A percentile compares a stretch with the other conserved stretches of the same genome.
Evolutionary conservation across 2,329 filamentous ascomycete species (phyloP).

Genomic region (Colletotrichum incanum): DNA sequence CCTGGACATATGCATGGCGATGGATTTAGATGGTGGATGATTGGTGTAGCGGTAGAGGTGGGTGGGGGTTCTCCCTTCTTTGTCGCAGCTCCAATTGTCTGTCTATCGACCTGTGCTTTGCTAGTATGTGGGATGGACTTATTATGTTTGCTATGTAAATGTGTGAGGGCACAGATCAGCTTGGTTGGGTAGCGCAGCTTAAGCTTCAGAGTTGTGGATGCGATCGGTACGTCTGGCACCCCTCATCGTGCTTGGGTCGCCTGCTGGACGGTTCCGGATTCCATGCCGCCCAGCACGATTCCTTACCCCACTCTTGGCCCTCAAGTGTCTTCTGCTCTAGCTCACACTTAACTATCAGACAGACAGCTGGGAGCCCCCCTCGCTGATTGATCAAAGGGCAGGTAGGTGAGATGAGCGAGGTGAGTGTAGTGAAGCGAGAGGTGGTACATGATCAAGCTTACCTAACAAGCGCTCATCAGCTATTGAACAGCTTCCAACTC

Average conservation of each 20-base stretch:
- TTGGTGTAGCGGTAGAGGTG: neutral
- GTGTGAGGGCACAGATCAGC: neutral
- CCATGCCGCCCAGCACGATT: neutral
- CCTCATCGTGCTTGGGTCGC: constrained; percentile 13
- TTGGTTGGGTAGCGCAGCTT: neutral
- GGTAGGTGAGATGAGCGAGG: neutral
- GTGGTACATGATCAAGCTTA: neutral
- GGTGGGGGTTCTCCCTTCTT: too few relatives aligned
- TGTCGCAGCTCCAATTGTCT: neutral
- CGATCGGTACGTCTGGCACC: neutral
- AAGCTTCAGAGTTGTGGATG: constrained; percentile 17
- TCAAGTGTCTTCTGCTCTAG: neutral
- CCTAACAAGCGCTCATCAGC: neutral
- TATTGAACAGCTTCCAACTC: neutral
- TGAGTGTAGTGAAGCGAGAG: too few relatives aligned
- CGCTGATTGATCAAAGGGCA: too few relatives aligned
- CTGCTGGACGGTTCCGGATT: constrained; percentile 6
- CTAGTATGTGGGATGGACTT: neutral
- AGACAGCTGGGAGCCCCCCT: too few relatives aligned
- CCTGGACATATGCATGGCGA: neutral
- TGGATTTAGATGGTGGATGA: neutral
- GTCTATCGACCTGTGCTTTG: neutral
- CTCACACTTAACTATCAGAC: too few relatives aligned
- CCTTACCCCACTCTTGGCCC: neutral
- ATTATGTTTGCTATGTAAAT: neutral